phyloP scores from a whole-genome alignment of 2,329 filamentous ascomycete species.

The Pseudohalonectria lignicola region DNA sequence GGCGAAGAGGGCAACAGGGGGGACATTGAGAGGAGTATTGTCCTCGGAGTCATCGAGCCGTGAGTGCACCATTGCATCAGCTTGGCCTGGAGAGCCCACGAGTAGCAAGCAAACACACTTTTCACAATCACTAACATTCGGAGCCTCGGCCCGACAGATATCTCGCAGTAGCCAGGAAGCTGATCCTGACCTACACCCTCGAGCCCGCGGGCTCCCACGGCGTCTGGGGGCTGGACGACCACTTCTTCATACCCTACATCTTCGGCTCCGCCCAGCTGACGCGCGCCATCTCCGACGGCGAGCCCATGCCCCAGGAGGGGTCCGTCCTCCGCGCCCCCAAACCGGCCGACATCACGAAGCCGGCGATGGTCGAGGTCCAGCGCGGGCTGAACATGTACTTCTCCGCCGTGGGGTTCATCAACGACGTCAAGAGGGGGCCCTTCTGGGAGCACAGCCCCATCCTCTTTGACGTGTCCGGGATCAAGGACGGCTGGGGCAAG shows the following conservation, averaged over 20 bases:
- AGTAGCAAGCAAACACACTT: no score
- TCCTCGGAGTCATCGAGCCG: conserved; percentile 73
- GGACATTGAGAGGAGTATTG: conserved; percentile 65
- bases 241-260: conserved; percentile 88
- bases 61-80: no score
- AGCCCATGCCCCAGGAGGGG: conserved; percentile 65
- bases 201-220: conserved; percentile 95
- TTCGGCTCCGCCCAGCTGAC: conserved; percentile 88
- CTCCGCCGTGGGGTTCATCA: conserved; percentile 89
- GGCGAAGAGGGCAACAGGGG: conserved; percentile 35
- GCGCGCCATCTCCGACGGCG: conserved; percentile 54
- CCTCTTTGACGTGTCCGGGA: conserved; percentile 85
- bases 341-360: conserved; percentile 57
- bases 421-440: conserved; percentile 90
- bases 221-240: conserved; percentile 97
- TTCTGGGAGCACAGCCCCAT: conserved; percentile 98
- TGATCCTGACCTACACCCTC: conserved; percentile 85
- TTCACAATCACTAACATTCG: not conserved
- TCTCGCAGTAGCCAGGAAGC: conserved; percentile 63
- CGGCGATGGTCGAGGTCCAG: conserved; percentile 52
- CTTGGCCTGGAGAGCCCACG: no score
- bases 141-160: conserved; percentile 43
- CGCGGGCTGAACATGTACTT: conserved; percentile 78
- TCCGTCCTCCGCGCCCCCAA: conserved; percentile 63
- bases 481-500: conserved; percentile 92